Conservation (phyloP, 2,329 filamentous ascomycete genomes). For the Drechslerella dactyloides region DNA sequence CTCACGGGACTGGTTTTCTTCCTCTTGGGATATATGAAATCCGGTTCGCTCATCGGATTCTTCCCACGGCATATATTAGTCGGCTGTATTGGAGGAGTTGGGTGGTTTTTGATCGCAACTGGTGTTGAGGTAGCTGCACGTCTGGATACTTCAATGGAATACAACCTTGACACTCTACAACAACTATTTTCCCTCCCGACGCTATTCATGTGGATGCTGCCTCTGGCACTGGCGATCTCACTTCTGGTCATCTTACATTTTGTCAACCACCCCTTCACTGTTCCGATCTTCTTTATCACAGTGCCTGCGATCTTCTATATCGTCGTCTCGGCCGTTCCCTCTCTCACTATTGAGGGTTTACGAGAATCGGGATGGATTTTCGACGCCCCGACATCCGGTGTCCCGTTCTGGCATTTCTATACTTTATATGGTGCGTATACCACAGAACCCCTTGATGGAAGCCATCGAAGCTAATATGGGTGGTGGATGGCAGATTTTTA, state of each 20-base stretch:
- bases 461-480: conserved; percentile 8
- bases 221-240: conserved; percentile 75
- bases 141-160: conserved; percentile 82
- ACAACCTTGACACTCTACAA: conserved; percentile 76
- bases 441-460: neutral
- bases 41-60: conserved; percentile 93
- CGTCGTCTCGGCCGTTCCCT: conserved; percentile 72
- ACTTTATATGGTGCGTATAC: conserved; percentile 77
- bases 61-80: conserved; percentile 96
- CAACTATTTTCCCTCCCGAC: conserved; percentile 77
- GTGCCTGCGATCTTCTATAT: conserved; percentile 81
- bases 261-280: conserved; percentile 74
- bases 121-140: conserved; percentile 92
- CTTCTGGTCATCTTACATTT: conserved; percentile 78
- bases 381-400: conserved; percentile 77
- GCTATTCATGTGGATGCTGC: conserved; percentile 80
- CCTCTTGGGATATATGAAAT: conserved; percentile 80
- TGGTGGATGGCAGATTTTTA: conserved; percentile 70
- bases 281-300: conserved; percentile 82
- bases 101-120: conserved; percentile 90
- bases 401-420: conserved; percentile 98
- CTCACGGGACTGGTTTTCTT: conserved; percentile 92
- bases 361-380: conserved; percentile 88
- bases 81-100: conserved; percentile 95
- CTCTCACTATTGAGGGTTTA: conserved; percentile 70